phyloP scores from a whole-genome alignment of 306 rosid genomes.

The Cucurbita pepo region DNA sequence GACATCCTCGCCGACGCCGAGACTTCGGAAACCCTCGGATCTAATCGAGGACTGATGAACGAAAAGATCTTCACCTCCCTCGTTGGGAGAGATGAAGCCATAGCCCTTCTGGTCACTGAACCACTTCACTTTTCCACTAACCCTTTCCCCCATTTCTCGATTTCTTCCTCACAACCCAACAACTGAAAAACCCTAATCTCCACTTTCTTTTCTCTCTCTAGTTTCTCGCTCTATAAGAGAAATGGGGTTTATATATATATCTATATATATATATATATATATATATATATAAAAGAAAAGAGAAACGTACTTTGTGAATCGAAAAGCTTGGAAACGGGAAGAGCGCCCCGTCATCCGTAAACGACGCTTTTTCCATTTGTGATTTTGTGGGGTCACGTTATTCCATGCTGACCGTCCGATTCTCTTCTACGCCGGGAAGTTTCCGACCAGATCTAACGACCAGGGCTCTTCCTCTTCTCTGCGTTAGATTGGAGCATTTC shows the following conservation, averaged over 20 bases:
- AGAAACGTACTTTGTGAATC: slow-evolving; percentile 3
- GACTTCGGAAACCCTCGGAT: slow-evolving; percentile 63
- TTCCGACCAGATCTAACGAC: slow-evolving; percentile 1
- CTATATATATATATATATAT: background rate
- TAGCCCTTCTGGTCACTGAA: slow-evolving; percentile 78
- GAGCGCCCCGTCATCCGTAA: slow-evolving; percentile 10
- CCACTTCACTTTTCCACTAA: slow-evolving; percentile 77
- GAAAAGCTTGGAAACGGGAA: slow-evolving; percentile 6
- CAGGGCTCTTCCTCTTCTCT: background rate
- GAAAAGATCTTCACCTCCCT: slow-evolving; percentile 65
- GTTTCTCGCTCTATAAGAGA: background rate
- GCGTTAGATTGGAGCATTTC: background rate
- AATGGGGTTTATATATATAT: background rate
- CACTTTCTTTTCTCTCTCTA: slow-evolving; percentile 2
- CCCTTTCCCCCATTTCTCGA: slow-evolving; percentile 28
- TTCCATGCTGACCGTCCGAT: background rate
- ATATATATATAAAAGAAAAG: background rate
- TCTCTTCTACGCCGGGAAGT: background rate
- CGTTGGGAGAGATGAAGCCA: slow-evolving; percentile 74
- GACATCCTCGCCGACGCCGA: slow-evolving; percentile 65
- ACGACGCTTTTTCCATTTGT: slow-evolving; percentile 1
- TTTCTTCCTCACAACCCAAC: background rate
- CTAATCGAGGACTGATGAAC: slow-evolving; percentile 75
- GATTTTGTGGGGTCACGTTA: slow-evolving; percentile 1
- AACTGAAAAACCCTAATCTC: background rate